A percentile compares a stretch with the other conserved stretches of the same genome.
phyloP scores from a whole-genome alignment of 441 rosid species.

The Eutrema salsugineum region DNA sequence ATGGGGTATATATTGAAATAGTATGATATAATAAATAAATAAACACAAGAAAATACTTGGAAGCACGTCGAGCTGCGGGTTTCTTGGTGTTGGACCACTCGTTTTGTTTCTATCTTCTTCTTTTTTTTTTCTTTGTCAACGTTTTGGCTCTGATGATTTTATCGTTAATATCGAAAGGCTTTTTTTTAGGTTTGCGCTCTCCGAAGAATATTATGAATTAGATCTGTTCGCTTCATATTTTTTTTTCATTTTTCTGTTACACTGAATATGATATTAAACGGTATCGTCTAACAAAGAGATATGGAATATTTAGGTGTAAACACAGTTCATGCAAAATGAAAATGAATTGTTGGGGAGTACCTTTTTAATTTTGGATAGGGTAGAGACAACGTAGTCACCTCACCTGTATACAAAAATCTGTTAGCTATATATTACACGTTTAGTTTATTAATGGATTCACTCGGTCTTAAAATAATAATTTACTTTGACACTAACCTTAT shows the following conservation, averaged over 20 bases:
- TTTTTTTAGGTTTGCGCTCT: not conserved
- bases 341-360: no score
- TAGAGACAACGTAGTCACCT: no score
- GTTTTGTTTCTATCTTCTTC: not conserved
- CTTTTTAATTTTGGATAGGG: no score
- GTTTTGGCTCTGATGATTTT: slow-evolving; percentile 14
- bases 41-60: slow-evolving; percentile 18
- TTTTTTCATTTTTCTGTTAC: not conserved
- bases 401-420: no score
- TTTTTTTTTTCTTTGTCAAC: slow-evolving; percentile 12
- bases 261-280: no score
- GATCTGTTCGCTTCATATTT: not conserved
- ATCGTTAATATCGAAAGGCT: not conserved
- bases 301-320: not conserved
- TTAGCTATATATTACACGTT: no score
- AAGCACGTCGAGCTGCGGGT: slow-evolving; percentile 31
- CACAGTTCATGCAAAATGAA: not conserved
- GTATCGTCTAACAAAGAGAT: not conserved
- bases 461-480: no score
- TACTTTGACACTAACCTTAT: no score
- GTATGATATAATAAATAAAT: not conserved
- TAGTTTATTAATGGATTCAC: no score
- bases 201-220: not conserved
- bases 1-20: not conserved
- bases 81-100: slow-evolving; percentile 33